These are phyloP conservation scores for Zymoseptoria brevis DNA, from an alignment of 2,329 filamentous ascomycete genomes.

Conservation along the genomic window DNA sequence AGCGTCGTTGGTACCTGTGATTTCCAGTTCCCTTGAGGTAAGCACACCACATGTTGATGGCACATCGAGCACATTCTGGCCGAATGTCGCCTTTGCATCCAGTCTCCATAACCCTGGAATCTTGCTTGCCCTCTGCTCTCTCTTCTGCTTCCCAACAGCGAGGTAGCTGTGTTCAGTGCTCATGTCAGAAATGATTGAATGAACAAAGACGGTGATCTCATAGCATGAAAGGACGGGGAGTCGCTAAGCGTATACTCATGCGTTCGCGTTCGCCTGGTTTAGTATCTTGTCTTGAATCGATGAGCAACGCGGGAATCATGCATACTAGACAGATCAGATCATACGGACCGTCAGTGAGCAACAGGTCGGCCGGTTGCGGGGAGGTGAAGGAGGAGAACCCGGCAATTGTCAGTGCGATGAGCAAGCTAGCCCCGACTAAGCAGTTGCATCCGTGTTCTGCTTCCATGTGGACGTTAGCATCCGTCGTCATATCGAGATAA, in stretches of 20 bases:
- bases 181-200: background rate
- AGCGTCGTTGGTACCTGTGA: conserved; percentile 47
- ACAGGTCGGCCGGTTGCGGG: too few relatives aligned
- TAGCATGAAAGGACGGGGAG: background rate
- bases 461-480: background rate
- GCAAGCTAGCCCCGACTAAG: background rate
- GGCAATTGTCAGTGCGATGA: background rate
- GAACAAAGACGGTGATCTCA: background rate
- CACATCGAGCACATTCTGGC: conserved; percentile 36
- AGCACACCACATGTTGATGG: conserved; percentile 45
- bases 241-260: background rate
- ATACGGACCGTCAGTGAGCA: too few relatives aligned
- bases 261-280: background rate
- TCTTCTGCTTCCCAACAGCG: background rate
- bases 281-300: background rate
- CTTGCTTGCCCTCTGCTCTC: background rate
- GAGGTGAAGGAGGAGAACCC: background rate
- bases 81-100: background rate
- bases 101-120: background rate
- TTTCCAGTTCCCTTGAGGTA: conserved; percentile 40
- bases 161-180: background rate
- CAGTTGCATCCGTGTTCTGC: background rate
- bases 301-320: background rate
- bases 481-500: too few relatives aligned
- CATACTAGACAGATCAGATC: background rate